Base-by-base conservation (phyloP, 2,329 filamentous ascomycete genomes). In the Ceratocystiopsis minuta region DNA sequence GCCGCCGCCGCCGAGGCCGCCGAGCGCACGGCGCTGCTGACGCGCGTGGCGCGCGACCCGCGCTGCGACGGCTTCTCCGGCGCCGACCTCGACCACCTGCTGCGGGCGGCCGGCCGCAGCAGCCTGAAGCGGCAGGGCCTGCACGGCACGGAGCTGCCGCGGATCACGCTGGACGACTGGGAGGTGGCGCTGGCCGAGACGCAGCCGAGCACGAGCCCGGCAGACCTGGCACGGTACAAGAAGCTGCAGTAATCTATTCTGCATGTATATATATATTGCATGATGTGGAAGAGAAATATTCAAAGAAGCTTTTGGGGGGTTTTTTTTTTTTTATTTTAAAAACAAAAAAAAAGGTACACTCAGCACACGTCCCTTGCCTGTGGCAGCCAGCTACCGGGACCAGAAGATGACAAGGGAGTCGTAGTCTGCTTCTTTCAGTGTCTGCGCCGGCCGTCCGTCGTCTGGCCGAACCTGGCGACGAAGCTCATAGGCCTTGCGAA, bases 41-140 rank as follows among this genome's bases (percentile, higher is more conserved):
- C 72, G 3, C 59, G 60, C 3, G 66, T 94, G 5, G 88, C 83
- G 0, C 65, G 71, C 31, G 76, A 80, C 44, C 45, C 54, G 10
- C 64, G 75, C 12, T 95, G 87, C 56, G 66, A 71, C 11, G 75
- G 82, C 18, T 96, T 88, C 57, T 88, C 80, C 45, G 75, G 75
- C 45, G 75, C 75, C 1, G 75, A 80, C 51, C 57, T 80, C 34
- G 65, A 67, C 31, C 74, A 72, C 48, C 60, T 77, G 3, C 54
- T 60, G 51, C 56, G 56, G 39, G 54, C 54, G 9, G 58, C 58
- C 1, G 53, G 68, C 14, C 53, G 57, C 38, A 54, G 60, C 37
- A 64, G 57, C 43, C 45, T 62, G 45, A 50, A 56, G 49, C 48
- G 57, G 43, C 51, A 51, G 6, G 52, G 51, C 13, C 39, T 46